A percentile compares a stretch with the other conserved stretches of the same genome.
These are phyloP conservation scores for Ilyonectria mors-panacis DNA, from an alignment of 2,329 filamentous ascomycete genomes.

Conservation along the genomic window DNA sequence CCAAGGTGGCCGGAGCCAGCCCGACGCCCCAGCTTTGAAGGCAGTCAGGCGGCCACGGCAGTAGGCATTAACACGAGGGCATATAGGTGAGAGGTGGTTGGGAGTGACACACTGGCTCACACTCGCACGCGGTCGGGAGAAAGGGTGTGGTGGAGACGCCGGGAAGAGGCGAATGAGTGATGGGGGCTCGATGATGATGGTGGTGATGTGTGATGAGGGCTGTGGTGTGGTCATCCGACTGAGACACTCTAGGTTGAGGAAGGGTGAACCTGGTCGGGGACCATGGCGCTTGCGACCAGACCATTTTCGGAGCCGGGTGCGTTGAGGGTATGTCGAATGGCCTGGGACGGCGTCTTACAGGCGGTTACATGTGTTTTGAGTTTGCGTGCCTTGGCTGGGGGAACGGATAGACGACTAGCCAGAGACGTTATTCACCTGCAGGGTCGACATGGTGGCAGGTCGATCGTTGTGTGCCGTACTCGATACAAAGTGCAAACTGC, in stretches of 20 bases:
- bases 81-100: constrained; percentile 26
- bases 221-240: constrained; percentile 47
- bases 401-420: constrained; percentile 15
- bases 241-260: constrained; percentile 45
- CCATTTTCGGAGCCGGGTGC: constrained; percentile 21
- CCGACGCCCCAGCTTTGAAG: constrained; percentile 13
- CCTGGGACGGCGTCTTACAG: not conserved
- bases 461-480: constrained; percentile 12
- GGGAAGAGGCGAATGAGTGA: constrained; percentile 39
- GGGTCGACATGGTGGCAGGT: constrained; percentile 17
- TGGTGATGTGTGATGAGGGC: constrained; percentile 28
- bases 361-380: constrained; percentile 4
- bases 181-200: constrained; percentile 37
- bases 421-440: constrained; percentile 21
- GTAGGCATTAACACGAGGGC: constrained; percentile 38
- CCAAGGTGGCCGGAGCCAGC: constrained; percentile 17
- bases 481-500: constrained; percentile 24
- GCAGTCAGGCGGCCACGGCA: constrained; percentile 36
- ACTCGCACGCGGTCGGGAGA: constrained; percentile 24
- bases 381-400: constrained; percentile 7
- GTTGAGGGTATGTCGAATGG: constrained; percentile 5
- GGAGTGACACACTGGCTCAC: constrained; percentile 24
- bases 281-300: constrained; percentile 37
- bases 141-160: constrained; percentile 36
- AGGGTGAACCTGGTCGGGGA: constrained; percentile 30